These are phyloP conservation scores for Quercus tomentella DNA, from an alignment of 331 rosid species.

Conservation along the genomic window DNA sequence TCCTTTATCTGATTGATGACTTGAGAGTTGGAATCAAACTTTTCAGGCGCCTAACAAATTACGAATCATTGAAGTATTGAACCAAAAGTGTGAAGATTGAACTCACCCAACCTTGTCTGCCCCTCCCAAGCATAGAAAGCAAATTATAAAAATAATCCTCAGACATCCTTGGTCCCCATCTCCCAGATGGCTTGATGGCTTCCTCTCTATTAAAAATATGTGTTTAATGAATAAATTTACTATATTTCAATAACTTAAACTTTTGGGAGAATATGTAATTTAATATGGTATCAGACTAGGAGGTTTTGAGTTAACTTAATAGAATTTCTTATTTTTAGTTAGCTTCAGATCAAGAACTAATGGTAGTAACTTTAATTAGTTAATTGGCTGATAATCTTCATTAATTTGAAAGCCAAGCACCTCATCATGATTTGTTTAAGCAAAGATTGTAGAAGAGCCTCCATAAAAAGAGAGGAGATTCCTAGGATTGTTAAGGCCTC, in stretches of 20 bases:
- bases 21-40: conserved; percentile 9
- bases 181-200: background rate
- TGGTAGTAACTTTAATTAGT: too few relatives aligned
- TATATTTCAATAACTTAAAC: too few relatives aligned
- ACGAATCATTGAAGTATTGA: background rate
- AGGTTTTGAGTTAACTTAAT: background rate
- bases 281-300: fast-evolving
- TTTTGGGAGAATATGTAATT: too few relatives aligned
- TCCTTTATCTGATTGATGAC: conserved; percentile 1
- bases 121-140: too few relatives aligned
- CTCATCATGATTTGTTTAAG: too few relatives aligned
- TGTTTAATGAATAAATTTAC: too few relatives aligned
- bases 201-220: too few relatives aligned
- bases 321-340: background rate
- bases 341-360: background rate
- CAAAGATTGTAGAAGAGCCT: too few relatives aligned
- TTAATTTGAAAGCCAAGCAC: too few relatives aligned
- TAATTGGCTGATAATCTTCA: too few relatives aligned
- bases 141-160: background rate
- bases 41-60: conserved; percentile 2
- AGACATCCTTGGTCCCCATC: background rate
- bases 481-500: too few relatives aligned
- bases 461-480: too few relatives aligned
- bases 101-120: background rate
- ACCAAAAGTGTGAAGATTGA: background rate